Evolutionary conservation across 139 green algal genomes (phyloP).

Genomic region (Picochlorum costavermella): DNA sequence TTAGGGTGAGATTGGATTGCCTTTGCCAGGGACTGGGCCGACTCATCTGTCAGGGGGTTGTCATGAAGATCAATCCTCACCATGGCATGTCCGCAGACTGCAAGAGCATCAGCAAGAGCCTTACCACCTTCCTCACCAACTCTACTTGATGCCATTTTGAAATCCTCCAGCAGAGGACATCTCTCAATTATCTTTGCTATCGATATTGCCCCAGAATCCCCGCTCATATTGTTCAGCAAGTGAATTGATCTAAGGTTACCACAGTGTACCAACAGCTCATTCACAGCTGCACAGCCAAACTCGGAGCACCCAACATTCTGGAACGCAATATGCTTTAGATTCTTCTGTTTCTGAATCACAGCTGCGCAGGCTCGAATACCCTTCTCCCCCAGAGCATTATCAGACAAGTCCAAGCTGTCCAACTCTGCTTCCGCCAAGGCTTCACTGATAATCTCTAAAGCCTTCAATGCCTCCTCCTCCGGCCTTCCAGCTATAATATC

Average conservation of each 20-base stretch:
- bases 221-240: slow-evolving; percentile 96
- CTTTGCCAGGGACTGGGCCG: slow-evolving; percentile 25
- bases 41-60: slow-evolving; percentile 73
- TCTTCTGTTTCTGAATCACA: slow-evolving; percentile 44
- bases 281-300: slow-evolving; percentile 68
- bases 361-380: slow-evolving; percentile 69
- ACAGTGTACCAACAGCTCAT: slow-evolving; percentile 53
- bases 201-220: slow-evolving; percentile 46
- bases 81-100: slow-evolving; percentile 11
- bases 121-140: slow-evolving; percentile 63
- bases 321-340: slow-evolving; percentile 52
- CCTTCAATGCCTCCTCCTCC: slow-evolving; percentile 75
- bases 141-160: slow-evolving; percentile 64
- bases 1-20: slow-evolving; percentile 30
- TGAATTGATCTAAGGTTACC: slow-evolving; percentile 50
- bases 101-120: slow-evolving; percentile 52
- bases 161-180: slow-evolving; percentile 67
- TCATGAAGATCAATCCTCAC: slow-evolving; percentile 68
- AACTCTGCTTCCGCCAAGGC: slow-evolving; percentile 45
- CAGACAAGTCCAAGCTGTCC: slow-evolving; percentile 64
- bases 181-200: slow-evolving; percentile 55
- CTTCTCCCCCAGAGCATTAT: slow-evolving; percentile 94
- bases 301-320: slow-evolving; percentile 84
- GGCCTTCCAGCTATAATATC: slow-evolving; percentile 83
- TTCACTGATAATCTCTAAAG: slow-evolving; percentile 56